Evolutionary conservation across 306 rosid species (phyloP), one percentile per base, ranked within the genome.

Genomic region (Begonia fuchsioides): DNA sequence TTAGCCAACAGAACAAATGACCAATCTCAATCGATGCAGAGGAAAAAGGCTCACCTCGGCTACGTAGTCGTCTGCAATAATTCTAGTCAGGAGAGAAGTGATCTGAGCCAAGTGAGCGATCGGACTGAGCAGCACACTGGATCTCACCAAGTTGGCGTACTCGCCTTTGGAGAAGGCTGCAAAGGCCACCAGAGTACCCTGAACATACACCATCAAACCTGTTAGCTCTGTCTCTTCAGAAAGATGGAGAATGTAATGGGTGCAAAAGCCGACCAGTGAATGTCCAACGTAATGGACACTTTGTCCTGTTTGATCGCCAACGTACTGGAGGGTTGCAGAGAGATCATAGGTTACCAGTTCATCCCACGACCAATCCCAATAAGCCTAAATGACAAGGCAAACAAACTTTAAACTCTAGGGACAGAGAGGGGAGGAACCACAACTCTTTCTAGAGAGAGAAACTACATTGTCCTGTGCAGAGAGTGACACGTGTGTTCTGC

Each of bases 321-420:
- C 95, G 69, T 90, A 75, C 57, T 72, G 66, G 58, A 84, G 53
- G 43, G 87, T 81, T 15, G 92, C 84, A 13, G 97, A 90, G 54
- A 90, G 80, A 70, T 90, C 97, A 67, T 76, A 72, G 45, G 95
- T 80, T 9, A 81, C 95, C 43, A 90, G 63, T 71, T 85, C 95
- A 85, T 90, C 95, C 98, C 98, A 90, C 52, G 98, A 76, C 98
- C 94, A 90, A 50, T 90, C 53, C 98, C 94, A 90, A 40, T 76
- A 90, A 56, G 59, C 70, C 96, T 87, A 68, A 55, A 51, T 16
- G 10, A 6, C 48, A 51, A 44, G 26, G 10, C 16, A 17, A 13
- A 35, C 20, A 10, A 13, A 20, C 11, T 43, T 38, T 10, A 11
- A 45, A 35, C 20, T 32, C 39, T 18, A 38, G 15, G 32, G 10